phyloP scores from a whole-genome alignment of 169 alveolate species.

The Cryptosporidium baileyi region DNA sequence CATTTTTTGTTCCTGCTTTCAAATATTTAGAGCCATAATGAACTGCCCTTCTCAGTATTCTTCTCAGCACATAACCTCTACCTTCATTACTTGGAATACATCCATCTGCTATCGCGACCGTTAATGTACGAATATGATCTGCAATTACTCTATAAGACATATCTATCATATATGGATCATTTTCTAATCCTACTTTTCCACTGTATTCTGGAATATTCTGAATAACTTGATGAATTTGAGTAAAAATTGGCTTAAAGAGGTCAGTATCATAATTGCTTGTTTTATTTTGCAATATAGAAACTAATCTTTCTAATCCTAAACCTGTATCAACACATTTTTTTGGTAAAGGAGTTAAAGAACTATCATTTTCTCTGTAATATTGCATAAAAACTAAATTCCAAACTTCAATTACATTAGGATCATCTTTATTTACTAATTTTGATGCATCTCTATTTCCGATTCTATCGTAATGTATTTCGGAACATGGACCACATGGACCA shows the following conservation, averaged over 20 bases:
- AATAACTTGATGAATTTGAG: slow-evolving; percentile 79
- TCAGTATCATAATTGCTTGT: slow-evolving; percentile 92
- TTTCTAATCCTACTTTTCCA: slow-evolving; percentile 85
- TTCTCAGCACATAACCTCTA: slow-evolving; percentile 88
- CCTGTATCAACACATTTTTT: slow-evolving; percentile 93
- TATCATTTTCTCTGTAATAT: slow-evolving; percentile 86
- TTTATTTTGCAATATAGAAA: slow-evolving; percentile 82
- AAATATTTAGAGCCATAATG: slow-evolving; percentile 85
- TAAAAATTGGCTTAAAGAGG: slow-evolving; percentile 84
- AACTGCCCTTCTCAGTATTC: slow-evolving; percentile 90
- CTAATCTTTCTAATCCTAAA: slow-evolving; percentile 93
- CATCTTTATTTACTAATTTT: slow-evolving; percentile 88
- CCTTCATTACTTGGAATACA: slow-evolving; percentile 93
- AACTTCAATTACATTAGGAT: slow-evolving; percentile 92
- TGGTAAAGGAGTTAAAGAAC: slow-evolving; percentile 86
- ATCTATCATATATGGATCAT: slow-evolving; percentile 83
- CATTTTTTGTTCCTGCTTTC: slow-evolving; percentile 72
- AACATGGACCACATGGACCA: slow-evolving; percentile 96
- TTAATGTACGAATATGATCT: slow-evolving; percentile 91
- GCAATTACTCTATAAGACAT: slow-evolving; percentile 92
- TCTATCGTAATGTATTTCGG: slow-evolving; percentile 93
- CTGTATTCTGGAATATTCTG: slow-evolving; percentile 79
- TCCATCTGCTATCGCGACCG: slow-evolving; percentile 91
- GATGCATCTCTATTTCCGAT: slow-evolving; percentile 91
- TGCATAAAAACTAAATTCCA: slow-evolving; percentile 96